Evolutionary conservation across 1,284 basidiomycete species (phyloP).

Genomic region (Puccinia horiana): DNA sequence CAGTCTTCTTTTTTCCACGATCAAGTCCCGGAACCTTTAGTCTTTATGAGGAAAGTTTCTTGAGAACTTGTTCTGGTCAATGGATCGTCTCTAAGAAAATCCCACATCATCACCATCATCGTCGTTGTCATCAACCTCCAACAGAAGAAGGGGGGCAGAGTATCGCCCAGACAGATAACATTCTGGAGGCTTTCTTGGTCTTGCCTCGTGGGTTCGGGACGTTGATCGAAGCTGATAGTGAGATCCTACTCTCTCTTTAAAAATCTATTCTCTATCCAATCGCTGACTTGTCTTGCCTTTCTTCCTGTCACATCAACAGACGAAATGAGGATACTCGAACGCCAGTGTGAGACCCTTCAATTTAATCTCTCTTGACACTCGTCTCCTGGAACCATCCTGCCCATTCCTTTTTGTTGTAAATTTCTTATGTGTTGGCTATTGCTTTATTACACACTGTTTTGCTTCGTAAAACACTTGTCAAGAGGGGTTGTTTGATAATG

Average conservation of each 20-base stretch:
- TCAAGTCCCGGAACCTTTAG: not conserved
- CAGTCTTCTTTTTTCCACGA: not conserved
- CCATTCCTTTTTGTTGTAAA: not conserved
- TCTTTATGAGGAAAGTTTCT: slow-evolving; percentile 27
- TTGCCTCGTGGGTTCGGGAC: slow-evolving; percentile 35
- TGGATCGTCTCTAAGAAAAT: slow-evolving; percentile 36
- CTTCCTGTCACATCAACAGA: not conserved
- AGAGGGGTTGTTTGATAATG: too few relatives aligned
- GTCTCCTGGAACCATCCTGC: not conserved
- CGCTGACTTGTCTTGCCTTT: not conserved
- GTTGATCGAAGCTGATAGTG: slow-evolving; percentile 45
- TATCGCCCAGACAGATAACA: not conserved
- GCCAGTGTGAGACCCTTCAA: not conserved
- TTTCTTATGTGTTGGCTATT: not conserved
- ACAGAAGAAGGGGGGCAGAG: not conserved
- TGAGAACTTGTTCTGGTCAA: slow-evolving; percentile 43
- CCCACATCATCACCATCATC: not conserved
- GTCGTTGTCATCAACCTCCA: not conserved
- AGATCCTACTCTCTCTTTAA: not conserved
- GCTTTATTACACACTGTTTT: too few relatives aligned
- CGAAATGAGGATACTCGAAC: slow-evolving; percentile 25
- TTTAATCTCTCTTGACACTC: not conserved
- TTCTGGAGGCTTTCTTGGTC: slow-evolving; percentile 27
- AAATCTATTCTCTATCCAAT: not conserved
- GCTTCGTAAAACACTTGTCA: too few relatives aligned